Evolutionary conservation across 2,329 filamentous ascomycete species (phyloP), one percentile per base, ranked within the genome.

Genomic region (Colletotrichum chrysophilum): DNA sequence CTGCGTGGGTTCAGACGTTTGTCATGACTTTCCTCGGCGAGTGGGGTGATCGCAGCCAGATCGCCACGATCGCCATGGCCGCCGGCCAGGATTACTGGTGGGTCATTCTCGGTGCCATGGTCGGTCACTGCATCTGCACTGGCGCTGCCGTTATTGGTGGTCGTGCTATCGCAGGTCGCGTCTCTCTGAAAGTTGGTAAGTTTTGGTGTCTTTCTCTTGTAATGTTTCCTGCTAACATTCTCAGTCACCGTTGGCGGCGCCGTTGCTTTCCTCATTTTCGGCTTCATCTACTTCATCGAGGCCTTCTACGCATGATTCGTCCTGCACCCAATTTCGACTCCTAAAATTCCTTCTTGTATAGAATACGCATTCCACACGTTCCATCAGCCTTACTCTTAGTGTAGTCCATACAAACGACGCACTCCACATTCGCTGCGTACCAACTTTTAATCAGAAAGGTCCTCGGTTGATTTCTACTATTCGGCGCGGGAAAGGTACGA

Each of bases 41-140:
- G 85, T 99, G 97, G 97, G 97, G 97, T 73, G 97, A 99, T 82
- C 93, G 97, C 79, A 98, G 95, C 83, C 97, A 99, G 87, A 98
- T 99, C 81, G 97, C 97, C 26, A 99, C 97, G 0, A 98, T 99
- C 82, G 97, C 97, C 70, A 99, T 99, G 97, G 97, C 97, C 66
- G 96, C 97, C 38, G 97, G 97, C 24, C 95, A 98, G 84, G 97
- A 99, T 83, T 99, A 98, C 85, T 98, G 96, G 96, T 98, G 96
- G 94, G 97, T 99, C 43, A 98, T 96, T 5, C 89, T 96, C 62
- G 97, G 97, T 74, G 96, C 97, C 2, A 91, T 97, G 43, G 89
- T 91, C 62, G 97, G 97, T 12, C 97, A 99, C 84, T 94, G 92
- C 61, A 91, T 96, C 78, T 99, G 97, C 87, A 98, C 97, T 8